Base-by-base conservation (phyloP, 257 asterid species). In the Ligustrum vulgare region DNA sequence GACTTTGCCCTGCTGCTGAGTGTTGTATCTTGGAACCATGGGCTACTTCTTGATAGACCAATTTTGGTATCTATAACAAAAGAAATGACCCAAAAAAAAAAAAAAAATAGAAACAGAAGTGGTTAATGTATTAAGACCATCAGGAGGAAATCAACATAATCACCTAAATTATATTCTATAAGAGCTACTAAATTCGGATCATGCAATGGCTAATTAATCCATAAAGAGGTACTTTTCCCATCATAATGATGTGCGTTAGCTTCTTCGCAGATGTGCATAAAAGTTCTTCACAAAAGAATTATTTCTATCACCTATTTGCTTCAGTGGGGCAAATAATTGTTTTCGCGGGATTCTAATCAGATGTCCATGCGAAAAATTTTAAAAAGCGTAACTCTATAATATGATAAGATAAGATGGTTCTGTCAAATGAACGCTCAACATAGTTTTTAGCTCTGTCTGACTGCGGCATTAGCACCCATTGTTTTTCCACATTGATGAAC, bases 1-100 rank as follows among this genome's bases (percentile, higher is more conserved):
- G 67, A 49, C 89, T 84, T 35, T 73, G 82, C 71, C 81, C 73
- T 75, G 80, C 72, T 47, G 79, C 80, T 22, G 87, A 80, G 82
- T 49, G 76, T 51, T 39, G 80, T 69, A 78, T 76, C 75, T 75
- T 77, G 72, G 86, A 82, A 72, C 71, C 78, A 51, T 47, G 85
- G 70, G 77, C 79, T 72, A 80, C 65, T 79, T 85, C 99, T 81
- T 83, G 91, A 86, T 86, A 90, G 78, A 93, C 88, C 86, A 91
- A 82, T 80, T 95, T 95, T 36, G 99, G 99, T 25, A 95, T 87
- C 99, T 95, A 82, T 34, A 72, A 41, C 80, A 43, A 77, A 75
- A 69, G 43, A 82, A 62, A 69, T 66, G 32, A 54, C 34, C 31
- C 0, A 71, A 64, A 72, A 76, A 28, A 58, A 35, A 28, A 71